phyloP scores from a whole-genome alignment of 2,329 filamentous ascomycete species.

The Corynespora cassiicola region DNA sequence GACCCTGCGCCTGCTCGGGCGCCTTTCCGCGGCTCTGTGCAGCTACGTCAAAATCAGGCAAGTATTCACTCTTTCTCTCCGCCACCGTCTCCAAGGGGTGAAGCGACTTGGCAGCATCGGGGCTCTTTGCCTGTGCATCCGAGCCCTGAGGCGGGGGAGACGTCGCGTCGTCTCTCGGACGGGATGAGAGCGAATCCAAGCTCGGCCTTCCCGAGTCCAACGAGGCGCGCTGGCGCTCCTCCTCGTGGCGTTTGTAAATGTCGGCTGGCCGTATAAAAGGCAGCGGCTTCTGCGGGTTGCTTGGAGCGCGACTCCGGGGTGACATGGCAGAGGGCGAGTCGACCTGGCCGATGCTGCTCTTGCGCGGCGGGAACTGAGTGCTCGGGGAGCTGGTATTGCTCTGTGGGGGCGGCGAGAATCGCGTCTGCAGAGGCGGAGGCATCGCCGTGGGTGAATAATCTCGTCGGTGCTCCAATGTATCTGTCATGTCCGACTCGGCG shows the following conservation, averaged over 20 bases:
- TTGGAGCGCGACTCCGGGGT: slow-evolving; percentile 32
- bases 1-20: slow-evolving; percentile 12
- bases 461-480: slow-evolving; percentile 47
- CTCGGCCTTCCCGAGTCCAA: slow-evolving; percentile 65
- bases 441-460: slow-evolving; percentile 62
- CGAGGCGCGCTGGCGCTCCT: slow-evolving; percentile 66
- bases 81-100: slow-evolving; percentile 59
- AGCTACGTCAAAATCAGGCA: slow-evolving; percentile 50
- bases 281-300: slow-evolving; percentile 57
- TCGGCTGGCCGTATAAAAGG: slow-evolving; percentile 77
- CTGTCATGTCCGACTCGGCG: slow-evolving; percentile 37
- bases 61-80: slow-evolving; percentile 66
- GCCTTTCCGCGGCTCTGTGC: slow-evolving; percentile 12
- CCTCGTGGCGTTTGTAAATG: slow-evolving; percentile 75
- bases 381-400: slow-evolving; percentile 35
- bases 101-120: slow-evolving; percentile 27
- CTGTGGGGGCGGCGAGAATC: slow-evolving; percentile 47
- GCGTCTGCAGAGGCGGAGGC: slow-evolving; percentile 56
- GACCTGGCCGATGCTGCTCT: slow-evolving; percentile 64
- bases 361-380: slow-evolving; percentile 63
- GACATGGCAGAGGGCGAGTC: slow-evolving; percentile 30
- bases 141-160: slow-evolving; percentile 20
- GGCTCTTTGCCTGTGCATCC: slow-evolving; percentile 10
- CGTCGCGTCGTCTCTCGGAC: slow-evolving; percentile 24
- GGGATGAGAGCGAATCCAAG: slow-evolving; percentile 56